Evolutionary conservation across 805 yeast species (phyloP).

Genomic region (Kuraishia molischiana): DNA sequence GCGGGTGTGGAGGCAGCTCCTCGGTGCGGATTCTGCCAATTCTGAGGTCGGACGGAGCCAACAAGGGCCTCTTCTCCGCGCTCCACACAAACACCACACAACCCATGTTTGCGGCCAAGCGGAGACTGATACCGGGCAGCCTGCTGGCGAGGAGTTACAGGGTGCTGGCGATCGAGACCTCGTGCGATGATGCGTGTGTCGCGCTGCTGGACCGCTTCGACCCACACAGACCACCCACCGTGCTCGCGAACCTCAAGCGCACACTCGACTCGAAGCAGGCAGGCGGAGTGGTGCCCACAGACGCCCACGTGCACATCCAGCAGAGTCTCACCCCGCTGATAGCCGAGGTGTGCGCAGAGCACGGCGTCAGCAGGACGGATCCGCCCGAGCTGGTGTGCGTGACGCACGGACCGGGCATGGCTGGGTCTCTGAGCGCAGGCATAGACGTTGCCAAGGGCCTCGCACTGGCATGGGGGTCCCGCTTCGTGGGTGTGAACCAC

Average conservation of each 20-base stretch:
- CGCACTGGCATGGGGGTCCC: conserved; percentile 65
- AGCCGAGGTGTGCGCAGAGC: conserved; percentile 26
- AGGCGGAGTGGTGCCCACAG: conserved; percentile 87
- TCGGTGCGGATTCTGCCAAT: too few species aligned
- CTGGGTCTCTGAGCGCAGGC: conserved; percentile 78
- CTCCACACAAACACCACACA: too few species aligned
- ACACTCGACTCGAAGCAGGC: conserved; percentile 55
- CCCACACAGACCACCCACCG: conserved; percentile 27
- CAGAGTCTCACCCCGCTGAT: conserved; percentile 42
- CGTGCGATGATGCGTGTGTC: conserved; percentile 94
- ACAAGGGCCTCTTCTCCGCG: too few species aligned
- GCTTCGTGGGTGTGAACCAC: conserved; percentile 87
- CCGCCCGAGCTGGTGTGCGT: conserved; percentile 75
- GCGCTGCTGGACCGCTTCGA: conserved; percentile 52
- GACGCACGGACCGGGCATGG: conserved; percentile 96
- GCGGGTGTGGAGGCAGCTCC: too few species aligned
- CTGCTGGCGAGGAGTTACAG: conserved; percentile 28
- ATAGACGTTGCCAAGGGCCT: conserved; percentile 81
- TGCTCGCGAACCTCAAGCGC: conserved; percentile 48
- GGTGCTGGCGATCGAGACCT: conserved; percentile 82
- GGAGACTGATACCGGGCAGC: not conserved
- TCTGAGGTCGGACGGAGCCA: too few species aligned
- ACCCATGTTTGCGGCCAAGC: not conserved
- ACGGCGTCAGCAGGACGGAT: conserved; percentile 17
- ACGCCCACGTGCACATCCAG: conserved; percentile 77